Base-by-base conservation (phyloP, 23 red algal genomes). In the Pyropia haitanensis region DNA sequence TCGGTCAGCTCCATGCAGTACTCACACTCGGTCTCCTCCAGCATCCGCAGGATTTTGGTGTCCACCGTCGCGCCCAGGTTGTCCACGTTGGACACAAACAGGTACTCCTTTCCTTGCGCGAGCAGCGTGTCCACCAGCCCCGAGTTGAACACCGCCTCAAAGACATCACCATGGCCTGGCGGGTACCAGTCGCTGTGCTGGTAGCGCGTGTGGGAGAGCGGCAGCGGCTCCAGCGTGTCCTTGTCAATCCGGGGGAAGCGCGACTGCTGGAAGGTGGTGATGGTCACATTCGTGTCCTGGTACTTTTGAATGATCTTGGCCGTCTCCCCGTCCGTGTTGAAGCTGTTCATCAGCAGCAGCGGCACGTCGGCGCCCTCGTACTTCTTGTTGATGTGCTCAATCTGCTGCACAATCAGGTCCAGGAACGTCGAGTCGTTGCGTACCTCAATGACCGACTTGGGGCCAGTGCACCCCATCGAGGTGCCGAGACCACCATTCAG, bases 281-380 rank as follows among this genome's bases (percentile, higher is more conserved):
- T 80, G 49, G 77, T 85, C 20, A 97, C 85, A 50, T 85, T 73
- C 39, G 79, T 83, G 56, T 97, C 85, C 55, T 87, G 76, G 72
- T 97, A 97, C 79, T 90, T 97, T n/a, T 77, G 82, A 21, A 97
- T 97, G 27, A 97, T 88, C 77, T 97, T 97, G 4, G 72, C 78
- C 18, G 93, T 97, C 31, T 97, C 93, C 15, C 68, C 70, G 34
- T 90, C 93, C 2, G 93, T 97, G 64, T 90, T 91, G 30, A 97
- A 97, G 1, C 74, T 82, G 67, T 97, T 97, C 93, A 97, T 97
- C 39, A 97, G 75, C 16, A 97, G 64, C 20, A 97, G 63, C 16
- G 85, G 93, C 57, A 97, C 93, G 50, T 90, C 75, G 44, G 79
- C 85, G 18, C 70, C 68, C 14, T 59, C 69, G 64, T 97, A 69